A percentile compares a stretch with the other conserved stretches of the same genome.
phyloP scores from a whole-genome alignment of 108 stramenopile genomes.

The Cyclotella choctawhatcheeana region DNA sequence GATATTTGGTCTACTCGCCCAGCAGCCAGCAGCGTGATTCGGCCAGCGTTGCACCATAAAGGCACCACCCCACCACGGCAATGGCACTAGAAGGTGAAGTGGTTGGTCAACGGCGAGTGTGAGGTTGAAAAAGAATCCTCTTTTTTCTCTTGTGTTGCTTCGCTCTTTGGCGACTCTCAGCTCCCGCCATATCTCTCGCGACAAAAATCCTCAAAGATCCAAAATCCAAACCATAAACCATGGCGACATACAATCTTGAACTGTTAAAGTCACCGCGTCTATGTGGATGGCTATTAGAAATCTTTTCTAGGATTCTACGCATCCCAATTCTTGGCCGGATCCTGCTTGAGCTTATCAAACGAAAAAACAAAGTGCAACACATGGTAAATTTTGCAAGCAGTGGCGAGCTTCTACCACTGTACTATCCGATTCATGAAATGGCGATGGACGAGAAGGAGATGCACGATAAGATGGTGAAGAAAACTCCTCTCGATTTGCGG shows the following conservation, averaged over 20 bases:
- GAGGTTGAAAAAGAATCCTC: too few species aligned
- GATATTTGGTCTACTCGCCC: too few species aligned
- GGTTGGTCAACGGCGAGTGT: too few species aligned
- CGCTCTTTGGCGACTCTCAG: too few species aligned
- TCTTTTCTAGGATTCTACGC: slow-evolving; percentile 19
- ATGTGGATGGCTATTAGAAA: background rate
- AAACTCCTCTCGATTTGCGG: slow-evolving; percentile 8
- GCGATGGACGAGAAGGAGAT: slow-evolving; percentile 10
- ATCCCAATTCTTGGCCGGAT: slow-evolving; percentile 17
- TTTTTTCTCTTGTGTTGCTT: too few species aligned
- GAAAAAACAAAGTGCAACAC: slow-evolving; percentile 11
- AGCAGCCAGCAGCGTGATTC: too few species aligned
- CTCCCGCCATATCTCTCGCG: too few species aligned
- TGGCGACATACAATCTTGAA: slow-evolving; percentile 27
- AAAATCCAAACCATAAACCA: too few species aligned
- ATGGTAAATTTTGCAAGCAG: slow-evolving; percentile 9
- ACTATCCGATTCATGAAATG: slow-evolving; percentile 55
- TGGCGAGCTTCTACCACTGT: slow-evolving; percentile 18
- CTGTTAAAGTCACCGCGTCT: slow-evolving; percentile 15
- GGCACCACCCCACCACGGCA: too few species aligned
- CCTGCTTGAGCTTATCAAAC: slow-evolving; percentile 13
- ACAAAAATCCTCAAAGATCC: too few species aligned
- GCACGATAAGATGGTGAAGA: slow-evolving; percentile 22
- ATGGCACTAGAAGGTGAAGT: too few species aligned
- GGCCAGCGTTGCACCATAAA: too few species aligned